Evolutionary conservation across 345 rosid species (phyloP).

Genomic region (Adansonia digitata): DNA sequence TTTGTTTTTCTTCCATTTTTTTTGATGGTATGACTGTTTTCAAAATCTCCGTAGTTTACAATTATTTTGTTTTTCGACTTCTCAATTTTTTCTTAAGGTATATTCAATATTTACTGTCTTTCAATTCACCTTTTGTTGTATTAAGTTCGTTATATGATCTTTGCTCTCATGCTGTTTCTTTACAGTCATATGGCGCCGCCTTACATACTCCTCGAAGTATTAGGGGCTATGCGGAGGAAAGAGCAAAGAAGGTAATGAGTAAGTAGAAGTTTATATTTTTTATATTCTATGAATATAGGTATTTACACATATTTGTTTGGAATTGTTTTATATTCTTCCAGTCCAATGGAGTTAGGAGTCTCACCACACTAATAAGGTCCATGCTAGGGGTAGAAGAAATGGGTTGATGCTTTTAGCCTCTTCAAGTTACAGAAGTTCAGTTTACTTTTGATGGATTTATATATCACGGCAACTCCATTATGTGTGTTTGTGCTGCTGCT

Average conservation of each 20-base stretch:
- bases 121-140: not conserved
- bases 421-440: not conserved
- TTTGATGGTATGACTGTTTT: not conserved
- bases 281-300: not conserved
- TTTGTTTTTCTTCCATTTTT: not conserved
- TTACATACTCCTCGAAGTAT: not conserved
- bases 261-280: too few relatives aligned
- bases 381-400: constrained; percentile 7
- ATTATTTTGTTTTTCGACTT: not conserved
- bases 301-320: not conserved
- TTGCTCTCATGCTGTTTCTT: not conserved
- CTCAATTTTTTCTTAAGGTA: not conserved
- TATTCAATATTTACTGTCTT: not conserved
- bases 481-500: not conserved
- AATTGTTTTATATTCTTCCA: constrained; percentile 2
- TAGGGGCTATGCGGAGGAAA: not conserved
- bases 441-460: not conserved
- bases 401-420: constrained; percentile 3
- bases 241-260: not conserved
- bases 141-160: not conserved
- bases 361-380: constrained; percentile 21
- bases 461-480: not conserved
- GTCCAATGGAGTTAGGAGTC: constrained; percentile 28
- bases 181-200: not conserved
- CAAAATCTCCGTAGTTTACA: not conserved